Percentiles rank a stretch among this genome's conserved stretches.
phyloP scores from a whole-genome alignment of 345 rosid species.

The Syzygium jambos region DNA sequence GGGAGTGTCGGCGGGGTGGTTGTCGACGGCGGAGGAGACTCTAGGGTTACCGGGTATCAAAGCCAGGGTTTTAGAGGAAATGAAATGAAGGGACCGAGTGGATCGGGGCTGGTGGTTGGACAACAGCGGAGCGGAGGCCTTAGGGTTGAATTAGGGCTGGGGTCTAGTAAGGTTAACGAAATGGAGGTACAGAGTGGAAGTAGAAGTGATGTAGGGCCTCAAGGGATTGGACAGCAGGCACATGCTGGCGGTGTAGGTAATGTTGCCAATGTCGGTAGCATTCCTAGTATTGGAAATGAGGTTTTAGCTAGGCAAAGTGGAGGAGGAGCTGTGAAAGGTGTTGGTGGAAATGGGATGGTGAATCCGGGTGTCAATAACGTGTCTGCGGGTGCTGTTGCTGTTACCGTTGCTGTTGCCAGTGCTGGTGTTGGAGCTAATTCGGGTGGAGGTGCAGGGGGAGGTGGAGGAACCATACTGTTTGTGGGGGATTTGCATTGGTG shows the following conservation, averaged over 20 bases:
- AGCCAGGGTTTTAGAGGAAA: constrained; percentile 26
- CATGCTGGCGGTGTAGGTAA: constrained; percentile 6
- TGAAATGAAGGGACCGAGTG: constrained; percentile 20
- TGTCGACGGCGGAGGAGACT: constrained; percentile 21
- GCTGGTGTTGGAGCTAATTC: constrained; percentile 4
- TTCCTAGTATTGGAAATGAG: constrained; percentile 17
- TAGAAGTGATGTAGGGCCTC: constrained; percentile 6
- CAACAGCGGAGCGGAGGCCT: constrained; percentile 43
- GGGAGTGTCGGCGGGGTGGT: constrained; percentile 11
- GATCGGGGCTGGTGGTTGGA: constrained; percentile 2
- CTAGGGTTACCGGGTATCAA: constrained; percentile 17
- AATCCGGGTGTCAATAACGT: constrained; percentile 13
- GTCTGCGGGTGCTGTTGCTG: constrained; percentile 17
- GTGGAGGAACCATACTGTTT: constrained; percentile 49
- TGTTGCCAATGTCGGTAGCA: constrained; percentile 7
- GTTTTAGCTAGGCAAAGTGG: constrained; percentile 29
- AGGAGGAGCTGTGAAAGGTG: constrained; percentile 16
- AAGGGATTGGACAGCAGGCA: constrained; percentile 10
- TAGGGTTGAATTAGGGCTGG: constrained; percentile 51
- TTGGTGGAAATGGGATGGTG: constrained; percentile 21
- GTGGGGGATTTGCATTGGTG: constrained; percentile 95
- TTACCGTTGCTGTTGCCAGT: constrained; percentile 1
- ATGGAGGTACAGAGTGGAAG: constrained; percentile 25
- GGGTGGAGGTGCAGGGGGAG: constrained; percentile 17
- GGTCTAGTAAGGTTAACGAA: constrained; percentile 19